Conservation (phyloP, 2,329 filamentous ascomycete genomes). For the Bipolaris sorokiniana region DNA sequence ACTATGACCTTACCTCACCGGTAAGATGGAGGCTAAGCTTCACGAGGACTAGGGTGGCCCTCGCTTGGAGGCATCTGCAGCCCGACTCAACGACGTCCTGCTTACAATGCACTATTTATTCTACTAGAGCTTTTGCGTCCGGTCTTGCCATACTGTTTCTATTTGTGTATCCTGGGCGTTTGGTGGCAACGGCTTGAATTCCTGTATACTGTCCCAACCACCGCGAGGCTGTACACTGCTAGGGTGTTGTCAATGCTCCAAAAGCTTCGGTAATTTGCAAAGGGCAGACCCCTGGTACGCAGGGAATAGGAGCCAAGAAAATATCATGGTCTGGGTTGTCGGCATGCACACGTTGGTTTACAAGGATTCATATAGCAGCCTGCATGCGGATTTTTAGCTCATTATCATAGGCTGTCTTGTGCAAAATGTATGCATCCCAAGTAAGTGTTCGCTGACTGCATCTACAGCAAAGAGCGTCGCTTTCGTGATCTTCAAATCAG, state of each 20-base stretch:
- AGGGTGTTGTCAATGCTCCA: not conserved
- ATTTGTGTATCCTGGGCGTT: not conserved
- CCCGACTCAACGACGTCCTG: not conserved
- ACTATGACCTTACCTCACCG: not conserved
- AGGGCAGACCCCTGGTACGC: not conserved
- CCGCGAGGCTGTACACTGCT: not conserved
- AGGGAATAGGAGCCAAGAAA: constrained; percentile 2
- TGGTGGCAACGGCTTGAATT: not conserved
- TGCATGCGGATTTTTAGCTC: not conserved
- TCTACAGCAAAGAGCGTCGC: not conserved
- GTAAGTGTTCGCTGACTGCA: not conserved
- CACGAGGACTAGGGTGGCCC: not conserved
- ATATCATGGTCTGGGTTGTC: not conserved
- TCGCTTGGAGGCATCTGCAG: not conserved
- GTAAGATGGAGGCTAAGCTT: not conserved
- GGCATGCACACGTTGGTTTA: not conserved
- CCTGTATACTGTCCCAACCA: not conserved
- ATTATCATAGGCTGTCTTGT: not conserved
- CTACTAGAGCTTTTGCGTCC: not conserved
- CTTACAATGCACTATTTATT: not conserved
- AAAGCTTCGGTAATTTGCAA: not conserved
- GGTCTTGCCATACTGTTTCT: not conserved
- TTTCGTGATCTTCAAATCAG: no score
- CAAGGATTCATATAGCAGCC: constrained; percentile 6
- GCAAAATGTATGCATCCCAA: not conserved